Base-by-base conservation (phyloP, 306 rosid species). In the Cucurbita argyrosperma region DNA sequence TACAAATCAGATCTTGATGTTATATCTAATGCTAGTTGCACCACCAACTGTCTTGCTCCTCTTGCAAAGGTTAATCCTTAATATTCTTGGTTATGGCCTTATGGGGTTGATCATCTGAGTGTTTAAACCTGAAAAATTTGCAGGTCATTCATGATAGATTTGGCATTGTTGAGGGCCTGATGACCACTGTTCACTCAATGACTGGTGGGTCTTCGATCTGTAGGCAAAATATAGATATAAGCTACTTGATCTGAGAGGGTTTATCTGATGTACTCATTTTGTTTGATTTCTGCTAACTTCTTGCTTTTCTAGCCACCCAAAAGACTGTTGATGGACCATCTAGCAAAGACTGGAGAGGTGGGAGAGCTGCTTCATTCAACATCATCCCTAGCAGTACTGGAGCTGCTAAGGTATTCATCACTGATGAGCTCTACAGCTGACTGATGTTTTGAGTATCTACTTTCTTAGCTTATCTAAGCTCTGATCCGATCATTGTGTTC, bases 271-370 rank as follows among this genome's bases (percentile, higher is more conserved):
- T 47, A 49, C 53, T 65, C 37, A 65, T 42, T 65, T 65, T 65
- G 52, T 47, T 23, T 68, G 42, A 13, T 49, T 49, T 42, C 82
- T 40, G 0, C n/a, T 40, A 64, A 40, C 16, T 64, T 40, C 35
- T 64, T 64, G 51, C 9, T 39, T 64, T 39, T 64, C n/a, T 11
- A 94, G 99, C 99, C 69, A 88, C 96, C 12, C 99, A 95, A 87
- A 95, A 95, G 81, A 95, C 98, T 54, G 98, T 94, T 68, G 98
- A 94, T 85, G 98, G 98, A 9, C 98, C 98, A 74, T 94, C 98
- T 80, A 72, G 43, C 81, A 94, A 94, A 86, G 98, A 94, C 83
- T 95, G 99, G 99, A 95, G 97, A 77, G 99, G 99, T 78, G 99
- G 99, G 85, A 89, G 99, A 77, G 99, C 97, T 76, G 97, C 99